phyloP scores from a whole-genome alignment of 805 yeast species.

The Pichia exigua region DNA sequence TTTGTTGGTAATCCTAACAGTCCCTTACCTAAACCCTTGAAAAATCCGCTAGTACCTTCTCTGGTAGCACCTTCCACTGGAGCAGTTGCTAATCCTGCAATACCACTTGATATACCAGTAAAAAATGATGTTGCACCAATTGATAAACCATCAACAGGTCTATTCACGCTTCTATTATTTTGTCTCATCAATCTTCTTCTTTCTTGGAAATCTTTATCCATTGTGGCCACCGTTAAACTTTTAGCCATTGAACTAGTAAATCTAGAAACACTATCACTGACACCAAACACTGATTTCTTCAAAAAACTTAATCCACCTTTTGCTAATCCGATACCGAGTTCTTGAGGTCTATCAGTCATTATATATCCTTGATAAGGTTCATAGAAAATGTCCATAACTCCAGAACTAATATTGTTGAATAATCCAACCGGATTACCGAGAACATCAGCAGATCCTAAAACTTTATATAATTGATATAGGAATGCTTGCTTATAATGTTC shows the following conservation, averaged over 20 bases:
- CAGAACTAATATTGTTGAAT: constrained; percentile 87
- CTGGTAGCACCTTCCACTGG: constrained; percentile 86
- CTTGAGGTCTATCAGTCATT: constrained; percentile 92
- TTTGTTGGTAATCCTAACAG: constrained; percentile 94
- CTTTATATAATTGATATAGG: constrained; percentile 83
- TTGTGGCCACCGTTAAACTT: constrained; percentile 83
- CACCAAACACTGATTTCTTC: constrained; percentile 90
- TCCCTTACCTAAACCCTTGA: constrained; percentile 92
- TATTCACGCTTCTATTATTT: constrained; percentile 64
- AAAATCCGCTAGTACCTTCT: constrained; percentile 87
- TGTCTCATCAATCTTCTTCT: constrained; percentile 70
- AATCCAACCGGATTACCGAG: constrained; percentile 96
- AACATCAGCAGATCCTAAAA: constrained; percentile 93
- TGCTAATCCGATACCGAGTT: constrained; percentile 89
- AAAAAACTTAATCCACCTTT: constrained; percentile 93
- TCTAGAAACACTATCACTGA: constrained; percentile 88
- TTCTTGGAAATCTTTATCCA: constrained; percentile 80
- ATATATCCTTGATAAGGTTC: constrained; percentile 96
- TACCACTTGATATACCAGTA: constrained; percentile 80
- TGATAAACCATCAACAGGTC: constrained; percentile 77
- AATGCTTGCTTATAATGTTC: constrained; percentile 91
- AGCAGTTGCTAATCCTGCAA: constrained; percentile 82
- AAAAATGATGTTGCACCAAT: constrained; percentile 84
- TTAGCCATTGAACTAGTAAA: constrained; percentile 92
- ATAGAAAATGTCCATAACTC: constrained; percentile 92